phyloP scores from a whole-genome alignment of 805 yeast genomes.

The Yamadazyma nakazawae region DNA sequence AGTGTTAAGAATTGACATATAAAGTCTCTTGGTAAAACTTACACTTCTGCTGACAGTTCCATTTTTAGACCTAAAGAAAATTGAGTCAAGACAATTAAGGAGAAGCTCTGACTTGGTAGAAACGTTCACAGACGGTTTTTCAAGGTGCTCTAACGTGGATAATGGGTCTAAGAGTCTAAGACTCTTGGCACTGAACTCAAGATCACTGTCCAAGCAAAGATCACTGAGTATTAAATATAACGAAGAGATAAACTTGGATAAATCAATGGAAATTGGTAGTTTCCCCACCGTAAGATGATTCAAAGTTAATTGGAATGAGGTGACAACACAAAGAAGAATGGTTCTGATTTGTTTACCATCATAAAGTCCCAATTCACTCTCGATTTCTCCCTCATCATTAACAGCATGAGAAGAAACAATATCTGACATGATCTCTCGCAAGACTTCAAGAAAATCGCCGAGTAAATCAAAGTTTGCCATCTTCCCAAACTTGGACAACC shows the following conservation, averaged over 20 bases:
- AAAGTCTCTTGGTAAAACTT: slow-evolving; percentile 80
- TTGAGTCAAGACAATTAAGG: slow-evolving; percentile 70
- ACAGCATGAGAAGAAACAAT: slow-evolving; percentile 42
- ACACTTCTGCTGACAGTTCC: slow-evolving; percentile 66
- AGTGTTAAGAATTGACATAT: slow-evolving; percentile 61
- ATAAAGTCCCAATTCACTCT: slow-evolving; percentile 29
- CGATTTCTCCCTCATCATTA: slow-evolving; percentile 20
- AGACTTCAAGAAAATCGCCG: slow-evolving; percentile 88
- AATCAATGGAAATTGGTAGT: slow-evolving; percentile 63
- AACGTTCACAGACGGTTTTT: slow-evolving; percentile 74
- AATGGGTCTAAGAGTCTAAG: slow-evolving; percentile 79
- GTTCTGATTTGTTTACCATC: slow-evolving; percentile 56
- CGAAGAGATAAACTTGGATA: slow-evolving; percentile 74
- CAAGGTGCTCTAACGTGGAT: slow-evolving; percentile 30
- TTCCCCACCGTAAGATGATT: slow-evolving; percentile 60
- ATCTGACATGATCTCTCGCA: slow-evolving; percentile 72
- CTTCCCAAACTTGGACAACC: slow-evolving; percentile 84
- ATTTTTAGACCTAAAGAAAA: slow-evolving; percentile 73
- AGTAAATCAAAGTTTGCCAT: slow-evolving; percentile 89
- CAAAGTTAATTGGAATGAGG: slow-evolving; percentile 82
- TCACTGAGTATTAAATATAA: slow-evolving; percentile 68
- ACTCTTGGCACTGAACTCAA: slow-evolving; percentile 82
- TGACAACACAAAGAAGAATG: slow-evolving; percentile 75
- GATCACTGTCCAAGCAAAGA: slow-evolving; percentile 71
- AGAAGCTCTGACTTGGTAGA: slow-evolving; percentile 86